A percentile compares a stretch with the other conserved stretches of the same genome.
These are phyloP conservation scores for Alternaria tenuissima DNA, from an alignment of 2,329 filamentous ascomycete species.

Conservation along the genomic window DNA sequence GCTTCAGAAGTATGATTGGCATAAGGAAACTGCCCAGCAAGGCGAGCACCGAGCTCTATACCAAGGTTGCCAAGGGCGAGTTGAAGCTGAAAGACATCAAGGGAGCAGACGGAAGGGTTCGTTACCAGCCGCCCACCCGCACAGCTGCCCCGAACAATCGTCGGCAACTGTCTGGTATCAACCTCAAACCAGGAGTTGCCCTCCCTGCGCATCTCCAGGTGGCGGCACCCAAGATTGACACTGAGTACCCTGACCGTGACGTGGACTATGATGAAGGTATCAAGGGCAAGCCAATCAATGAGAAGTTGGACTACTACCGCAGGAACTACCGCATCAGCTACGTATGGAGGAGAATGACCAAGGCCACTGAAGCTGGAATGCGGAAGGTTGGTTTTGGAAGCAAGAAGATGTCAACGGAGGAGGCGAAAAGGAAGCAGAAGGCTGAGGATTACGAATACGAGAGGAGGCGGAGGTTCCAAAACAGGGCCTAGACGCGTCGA, in stretches of 20 bases:
- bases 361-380: conserved; percentile 19
- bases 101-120: conserved; percentile 34
- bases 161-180: conserved; percentile 33
- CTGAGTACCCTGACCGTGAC: conserved; percentile 30
- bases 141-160: conserved; percentile 16
- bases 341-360: conserved; percentile 27
- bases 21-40: conserved; percentile 41
- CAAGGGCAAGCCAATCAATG: conserved; percentile 23
- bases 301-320: conserved; percentile 38
- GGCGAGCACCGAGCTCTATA: conserved; percentile 38
- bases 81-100: conserved; percentile 35
- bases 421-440: conserved; percentile 39
- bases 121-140: conserved; percentile 38
- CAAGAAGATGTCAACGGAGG: conserved; percentile 25
- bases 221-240: conserved; percentile 23
- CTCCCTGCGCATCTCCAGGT: conserved; percentile 37
- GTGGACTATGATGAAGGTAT: conserved; percentile 33
- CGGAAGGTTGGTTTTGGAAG: conserved; percentile 28
- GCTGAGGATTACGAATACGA: conserved; percentile 40
- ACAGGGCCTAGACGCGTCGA: conserved; percentile 28
- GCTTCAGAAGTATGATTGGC: conserved; percentile 49
- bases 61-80: conserved; percentile 38
- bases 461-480: conserved; percentile 38
- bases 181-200: conserved; percentile 32
- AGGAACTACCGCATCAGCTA: conserved; percentile 35